Evolutionary conservation across 2,329 filamentous ascomycete species (phyloP).

Genomic region (Drechslerella stenobrocha): DNA sequence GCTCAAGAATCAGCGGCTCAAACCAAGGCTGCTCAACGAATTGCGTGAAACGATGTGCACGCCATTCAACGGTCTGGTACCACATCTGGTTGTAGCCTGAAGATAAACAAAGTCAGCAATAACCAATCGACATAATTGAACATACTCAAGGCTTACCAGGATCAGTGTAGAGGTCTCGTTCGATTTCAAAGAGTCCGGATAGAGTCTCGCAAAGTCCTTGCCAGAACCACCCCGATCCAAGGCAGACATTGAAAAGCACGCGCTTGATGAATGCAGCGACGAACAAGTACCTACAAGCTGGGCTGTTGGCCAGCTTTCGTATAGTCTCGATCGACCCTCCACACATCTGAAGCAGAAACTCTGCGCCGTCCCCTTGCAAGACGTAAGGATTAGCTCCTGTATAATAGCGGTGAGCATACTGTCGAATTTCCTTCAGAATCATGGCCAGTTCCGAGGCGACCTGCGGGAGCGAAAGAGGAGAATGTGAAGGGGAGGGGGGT

Average conservation of each 20-base stretch:
- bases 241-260: constrained; percentile 23
- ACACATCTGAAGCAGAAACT: constrained; percentile 13
- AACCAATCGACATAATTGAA: background rate
- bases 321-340: constrained; percentile 3
- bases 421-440: constrained; percentile 17
- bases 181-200: constrained; percentile 14
- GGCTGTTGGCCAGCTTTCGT: background rate
- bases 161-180: constrained; percentile 6
- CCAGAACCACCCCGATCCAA: constrained; percentile 30
- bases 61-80: constrained; percentile 15
- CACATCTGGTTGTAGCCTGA: constrained; percentile 15
- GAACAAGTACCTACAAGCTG: constrained; percentile 11
- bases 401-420: constrained; percentile 15
- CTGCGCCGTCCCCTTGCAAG: constrained; percentile 1
- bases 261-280: constrained; percentile 21
- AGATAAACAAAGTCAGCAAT: background rate
- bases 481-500: background rate
- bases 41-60: constrained; percentile 15
- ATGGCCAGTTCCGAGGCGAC: constrained; percentile 7
- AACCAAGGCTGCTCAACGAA: constrained; percentile 20
- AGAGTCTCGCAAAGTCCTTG: constrained; percentile 23
- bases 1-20: constrained; percentile 7
- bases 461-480: background rate
- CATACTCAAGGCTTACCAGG: constrained; percentile 3
- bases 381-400: background rate